These are phyloP conservation scores for Fusarium robinianum DNA, from an alignment of 2,329 filamentous ascomycete species.

Conservation along the genomic window DNA sequence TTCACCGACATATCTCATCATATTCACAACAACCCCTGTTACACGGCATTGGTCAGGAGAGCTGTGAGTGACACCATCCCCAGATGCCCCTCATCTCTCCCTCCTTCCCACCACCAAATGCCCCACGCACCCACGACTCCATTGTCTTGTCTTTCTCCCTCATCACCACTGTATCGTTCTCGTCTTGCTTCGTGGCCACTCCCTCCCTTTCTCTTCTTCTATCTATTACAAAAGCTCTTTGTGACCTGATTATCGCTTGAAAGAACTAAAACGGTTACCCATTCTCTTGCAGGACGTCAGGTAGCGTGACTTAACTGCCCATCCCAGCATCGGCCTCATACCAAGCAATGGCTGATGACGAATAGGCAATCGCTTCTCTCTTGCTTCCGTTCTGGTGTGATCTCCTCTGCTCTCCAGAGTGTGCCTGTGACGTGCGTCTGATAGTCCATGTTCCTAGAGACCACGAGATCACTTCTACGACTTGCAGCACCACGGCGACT, in stretches of 20 bases:
- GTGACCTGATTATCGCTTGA: too few relatives aligned
- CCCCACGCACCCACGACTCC: not conserved
- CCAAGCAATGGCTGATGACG: too few relatives aligned
- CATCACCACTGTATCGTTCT: not conserved
- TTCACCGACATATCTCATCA: too few relatives aligned
- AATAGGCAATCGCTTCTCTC: too few relatives aligned
- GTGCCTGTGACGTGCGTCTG: conserved; percentile 23
- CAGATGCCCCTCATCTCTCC: conserved; percentile 24
- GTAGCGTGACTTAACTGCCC: not conserved
- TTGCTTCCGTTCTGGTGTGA: conserved; percentile 12
- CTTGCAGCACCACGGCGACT: conserved; percentile 23
- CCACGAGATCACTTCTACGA: conserved; percentile 29
- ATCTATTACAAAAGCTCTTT: too few relatives aligned
- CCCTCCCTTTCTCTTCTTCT: too few relatives aligned
- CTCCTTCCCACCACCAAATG: not conserved
- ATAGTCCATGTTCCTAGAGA: conserved; percentile 34
- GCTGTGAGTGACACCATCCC: conserved; percentile 24
- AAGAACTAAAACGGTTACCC: too few relatives aligned
- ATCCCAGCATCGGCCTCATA: not conserved
- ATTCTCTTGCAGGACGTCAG: not conserved
- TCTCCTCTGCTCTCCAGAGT: conserved; percentile 11
- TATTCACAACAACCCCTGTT: too few relatives aligned
- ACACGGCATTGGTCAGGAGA: too few relatives aligned
- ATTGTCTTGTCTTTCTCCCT: conserved; percentile 5
- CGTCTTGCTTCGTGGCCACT: not conserved